phyloP scores from a whole-genome alignment of 352 stramenopile species.

The Pythium aristosporum region DNA sequence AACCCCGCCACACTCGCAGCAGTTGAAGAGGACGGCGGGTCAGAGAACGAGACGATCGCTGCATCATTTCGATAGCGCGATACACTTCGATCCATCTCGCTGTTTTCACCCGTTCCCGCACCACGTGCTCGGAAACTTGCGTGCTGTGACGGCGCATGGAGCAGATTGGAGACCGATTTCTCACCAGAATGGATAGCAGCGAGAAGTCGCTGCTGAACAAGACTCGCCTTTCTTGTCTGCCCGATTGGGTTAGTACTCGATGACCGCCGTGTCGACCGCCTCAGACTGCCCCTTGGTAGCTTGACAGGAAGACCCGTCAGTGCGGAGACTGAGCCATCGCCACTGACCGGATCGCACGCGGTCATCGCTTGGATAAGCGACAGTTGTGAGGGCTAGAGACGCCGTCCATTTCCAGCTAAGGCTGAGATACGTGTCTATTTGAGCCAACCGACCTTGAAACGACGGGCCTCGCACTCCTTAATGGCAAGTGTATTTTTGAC shows the following conservation, averaged over 20 bases:
- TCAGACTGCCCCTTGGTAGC: not conserved
- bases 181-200: slow-evolving; percentile 54
- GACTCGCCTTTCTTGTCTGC: slow-evolving; percentile 28
- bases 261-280: slow-evolving; percentile 3
- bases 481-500: slow-evolving; percentile 10
- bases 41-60: slow-evolving; percentile 59
- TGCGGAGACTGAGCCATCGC: not conserved
- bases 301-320: not conserved
- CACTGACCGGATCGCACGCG: not conserved
- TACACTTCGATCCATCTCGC: slow-evolving; percentile 30
- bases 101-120: slow-evolving; percentile 18
- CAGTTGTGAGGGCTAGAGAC: not conserved
- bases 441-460: too few species aligned
- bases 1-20: slow-evolving; percentile 28
- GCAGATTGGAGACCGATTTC: slow-evolving; percentile 34
- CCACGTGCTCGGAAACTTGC: slow-evolving; percentile 25
- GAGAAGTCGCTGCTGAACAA: slow-evolving; percentile 68
- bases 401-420: not conserved
- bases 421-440: not conserved
- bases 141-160: slow-evolving; percentile 19
- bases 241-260: slow-evolving; percentile 8
- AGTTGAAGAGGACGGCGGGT: slow-evolving; percentile 29
- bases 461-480: not conserved
- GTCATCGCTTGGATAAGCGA: not conserved
- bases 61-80: slow-evolving; percentile 57